phyloP scores from a whole-genome alignment of 1,139 yeast genomes.

The Blastobotrys arbuscula region DNA sequence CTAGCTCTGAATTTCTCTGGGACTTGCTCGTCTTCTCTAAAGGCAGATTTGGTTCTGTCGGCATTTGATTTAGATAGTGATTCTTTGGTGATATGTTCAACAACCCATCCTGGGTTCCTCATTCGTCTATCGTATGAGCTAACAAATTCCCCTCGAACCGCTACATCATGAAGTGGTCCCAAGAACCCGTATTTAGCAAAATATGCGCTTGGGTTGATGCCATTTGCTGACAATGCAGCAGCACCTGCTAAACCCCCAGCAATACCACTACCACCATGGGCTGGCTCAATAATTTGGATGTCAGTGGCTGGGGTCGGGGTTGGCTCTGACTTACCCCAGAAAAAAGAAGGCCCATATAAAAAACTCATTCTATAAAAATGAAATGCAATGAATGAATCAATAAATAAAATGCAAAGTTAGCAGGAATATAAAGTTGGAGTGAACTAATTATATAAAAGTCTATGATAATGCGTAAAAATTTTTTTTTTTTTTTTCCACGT shows the following conservation, averaged over 20 bases:
- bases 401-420: too few species aligned
- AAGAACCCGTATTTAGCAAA: slow-evolving; percentile 77
- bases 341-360: slow-evolving; percentile 11
- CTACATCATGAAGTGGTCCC: slow-evolving; percentile 85
- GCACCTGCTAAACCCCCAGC: slow-evolving; percentile 13
- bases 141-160: slow-evolving; percentile 66
- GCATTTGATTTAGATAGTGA: slow-evolving; percentile 48
- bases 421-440: too few species aligned
- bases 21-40: slow-evolving; percentile 80
- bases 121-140: slow-evolving; percentile 82
- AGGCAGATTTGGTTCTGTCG: slow-evolving; percentile 75
- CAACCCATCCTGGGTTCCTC: slow-evolving; percentile 85
- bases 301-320: background rate
- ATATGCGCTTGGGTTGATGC: slow-evolving; percentile 57
- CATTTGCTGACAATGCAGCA: slow-evolving; percentile 9
- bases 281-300: background rate
- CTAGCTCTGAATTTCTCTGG: slow-evolving; percentile 72
- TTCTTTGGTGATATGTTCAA: slow-evolving; percentile 82
- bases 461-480: too few species aligned
- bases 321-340: slow-evolving; percentile 13
- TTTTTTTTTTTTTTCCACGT: too few species aligned
- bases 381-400: background rate
- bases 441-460: too few species aligned
- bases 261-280: slow-evolving; percentile 5
- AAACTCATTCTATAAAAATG: slow-evolving; percentile 9